Evolutionary conservation across 2,329 filamentous ascomycete genomes (phyloP).

Genomic region (Clonostachys sp.): DNA sequence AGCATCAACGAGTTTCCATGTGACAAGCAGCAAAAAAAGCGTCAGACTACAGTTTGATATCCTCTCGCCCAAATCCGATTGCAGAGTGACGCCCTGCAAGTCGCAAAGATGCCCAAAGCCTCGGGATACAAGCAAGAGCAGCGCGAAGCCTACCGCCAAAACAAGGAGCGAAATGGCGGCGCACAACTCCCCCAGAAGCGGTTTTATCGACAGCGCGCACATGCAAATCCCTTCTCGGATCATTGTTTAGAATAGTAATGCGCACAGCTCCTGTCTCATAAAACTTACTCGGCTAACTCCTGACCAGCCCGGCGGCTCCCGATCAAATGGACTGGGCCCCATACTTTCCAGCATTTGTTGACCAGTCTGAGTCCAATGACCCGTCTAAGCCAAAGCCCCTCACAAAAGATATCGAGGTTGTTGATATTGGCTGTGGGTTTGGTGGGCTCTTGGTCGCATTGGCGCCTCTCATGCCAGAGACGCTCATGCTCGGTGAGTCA

Average conservation of each 20-base stretch:
- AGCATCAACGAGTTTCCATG: neutral
- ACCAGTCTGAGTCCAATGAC: constrained; percentile 22
- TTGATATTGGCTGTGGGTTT: constrained; percentile 96
- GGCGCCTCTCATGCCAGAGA: constrained; percentile 74
- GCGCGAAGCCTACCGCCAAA: constrained; percentile 60
- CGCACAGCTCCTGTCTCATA: constrained; percentile 16
- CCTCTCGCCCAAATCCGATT: too few relatives aligned
- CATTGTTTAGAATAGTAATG: constrained; percentile 80
- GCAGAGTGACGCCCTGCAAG: too few relatives aligned
- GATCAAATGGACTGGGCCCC: constrained; percentile 86
- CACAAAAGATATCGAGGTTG: constrained; percentile 74
- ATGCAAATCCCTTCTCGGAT: constrained; percentile 97
- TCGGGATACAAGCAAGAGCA: constrained; percentile 37
- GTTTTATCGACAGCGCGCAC: constrained; percentile 92
- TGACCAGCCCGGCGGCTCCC: constrained; percentile 69
- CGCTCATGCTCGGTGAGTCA: constrained; percentile 70
- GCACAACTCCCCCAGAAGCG: constrained; percentile 82
- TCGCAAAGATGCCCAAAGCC: too few relatives aligned
- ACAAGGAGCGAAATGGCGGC: constrained; percentile 43
- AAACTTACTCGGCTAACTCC: neutral
- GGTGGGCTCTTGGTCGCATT: constrained; percentile 86
- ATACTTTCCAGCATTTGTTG: constrained; percentile 73
- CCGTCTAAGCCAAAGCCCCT: constrained; percentile 16
- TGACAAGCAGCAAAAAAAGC: neutral
- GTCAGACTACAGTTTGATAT: neutral